phyloP scores from a whole-genome alignment of 306 rosid species.

The Prunus davidiana region DNA sequence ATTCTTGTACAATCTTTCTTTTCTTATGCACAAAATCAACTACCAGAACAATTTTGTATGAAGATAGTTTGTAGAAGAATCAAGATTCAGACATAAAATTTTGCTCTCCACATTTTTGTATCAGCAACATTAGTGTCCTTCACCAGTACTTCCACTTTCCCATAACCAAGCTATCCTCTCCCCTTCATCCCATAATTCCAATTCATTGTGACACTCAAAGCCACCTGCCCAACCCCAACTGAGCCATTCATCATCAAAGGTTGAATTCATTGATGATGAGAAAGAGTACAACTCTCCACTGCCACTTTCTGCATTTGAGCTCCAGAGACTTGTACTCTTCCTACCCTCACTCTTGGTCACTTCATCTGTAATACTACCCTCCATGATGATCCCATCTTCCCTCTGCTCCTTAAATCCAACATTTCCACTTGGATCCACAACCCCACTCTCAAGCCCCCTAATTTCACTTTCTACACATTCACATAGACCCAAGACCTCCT shows the following conservation, averaged over 20 bases:
- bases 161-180: conserved; percentile 38
- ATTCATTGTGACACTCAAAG: conserved; percentile 22
- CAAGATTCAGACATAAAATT: not conserved
- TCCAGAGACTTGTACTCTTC: conserved; percentile 24
- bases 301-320: conserved; percentile 34
- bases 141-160: conserved; percentile 33
- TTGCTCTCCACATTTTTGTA: not conserved
- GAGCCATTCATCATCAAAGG: conserved; percentile 45
- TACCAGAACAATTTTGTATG: not conserved
- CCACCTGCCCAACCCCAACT: conserved; percentile 47
- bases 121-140: conserved; percentile 2
- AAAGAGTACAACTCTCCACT: conserved; percentile 34
- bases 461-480: conserved; percentile 46
- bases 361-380: not conserved
- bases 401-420: too few species aligned
- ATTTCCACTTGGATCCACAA: conserved; percentile 15
- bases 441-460: conserved; percentile 32
- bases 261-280: conserved; percentile 38
- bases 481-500: conserved; percentile 37
- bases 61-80: not conserved
- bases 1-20: not conserved
- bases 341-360: conserved; percentile 18
- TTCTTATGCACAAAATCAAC: not conserved
- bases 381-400: too few species aligned
- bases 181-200: conserved; percentile 36